These are phyloP conservation scores for Sedum album DNA, from an alignment of 164 flowering plant species.

Conservation along the genomic window DNA sequence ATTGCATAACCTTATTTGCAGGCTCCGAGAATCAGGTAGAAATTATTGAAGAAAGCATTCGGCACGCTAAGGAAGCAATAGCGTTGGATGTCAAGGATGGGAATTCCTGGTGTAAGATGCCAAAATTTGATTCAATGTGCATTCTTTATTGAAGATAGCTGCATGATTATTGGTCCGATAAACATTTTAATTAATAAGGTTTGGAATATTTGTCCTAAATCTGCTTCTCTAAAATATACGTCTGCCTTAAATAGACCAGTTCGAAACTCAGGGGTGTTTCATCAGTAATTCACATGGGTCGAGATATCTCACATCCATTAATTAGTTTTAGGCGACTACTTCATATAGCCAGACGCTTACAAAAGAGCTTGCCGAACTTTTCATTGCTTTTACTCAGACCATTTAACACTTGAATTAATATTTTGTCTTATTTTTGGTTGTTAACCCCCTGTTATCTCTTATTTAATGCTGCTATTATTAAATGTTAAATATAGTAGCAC, in stretches of 20 bases:
- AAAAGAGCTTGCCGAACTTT: neutral
- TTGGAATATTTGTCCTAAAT: neutral
- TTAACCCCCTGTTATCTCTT: neutral
- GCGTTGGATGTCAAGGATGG: constrained; percentile 86
- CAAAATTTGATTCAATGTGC: neutral
- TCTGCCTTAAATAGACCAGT: neutral
- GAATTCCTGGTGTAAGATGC: constrained; percentile 79
- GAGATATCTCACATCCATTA: neutral
- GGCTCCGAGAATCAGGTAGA: constrained; percentile 55
- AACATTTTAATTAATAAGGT: neutral
- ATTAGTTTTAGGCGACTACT: neutral
- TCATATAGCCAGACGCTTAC: neutral
- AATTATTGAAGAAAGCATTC: constrained; percentile 73
- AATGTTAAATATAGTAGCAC: neutral
- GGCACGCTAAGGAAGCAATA: constrained; percentile 84
- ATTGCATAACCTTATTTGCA: constrained; percentile 15
- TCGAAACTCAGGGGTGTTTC: neutral
- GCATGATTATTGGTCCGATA: neutral
- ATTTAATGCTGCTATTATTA: neutral
- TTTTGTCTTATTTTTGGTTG: neutral
- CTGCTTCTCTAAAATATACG: neutral
- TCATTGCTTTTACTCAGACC: neutral
- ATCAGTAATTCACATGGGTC: neutral
- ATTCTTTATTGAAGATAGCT: neutral
- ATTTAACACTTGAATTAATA: neutral